A percentile compares a stretch with the other conserved stretches of the same genome.
Conservation (phyloP, 2,329 filamentous ascomycete species). For the Septoria petroselini region DNA sequence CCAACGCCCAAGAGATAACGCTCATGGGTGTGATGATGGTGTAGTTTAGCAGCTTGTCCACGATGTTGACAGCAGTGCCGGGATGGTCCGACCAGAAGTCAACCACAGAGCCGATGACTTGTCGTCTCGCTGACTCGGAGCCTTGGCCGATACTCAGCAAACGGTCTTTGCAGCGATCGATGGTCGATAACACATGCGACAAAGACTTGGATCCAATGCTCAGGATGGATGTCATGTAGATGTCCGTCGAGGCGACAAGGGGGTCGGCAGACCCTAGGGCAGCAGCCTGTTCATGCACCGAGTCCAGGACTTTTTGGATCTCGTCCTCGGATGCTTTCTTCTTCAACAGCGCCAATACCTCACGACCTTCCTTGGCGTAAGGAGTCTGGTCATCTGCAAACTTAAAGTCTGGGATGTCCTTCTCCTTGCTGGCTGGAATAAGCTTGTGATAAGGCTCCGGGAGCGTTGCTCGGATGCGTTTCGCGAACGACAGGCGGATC, state of each 20-base stretch:
- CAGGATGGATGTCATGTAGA: constrained; percentile 89
- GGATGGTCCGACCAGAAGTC: constrained; percentile 91
- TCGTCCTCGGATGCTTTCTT: constrained; percentile 84
- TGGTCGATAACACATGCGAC: constrained; percentile 91
- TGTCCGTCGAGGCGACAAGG: constrained; percentile 82
- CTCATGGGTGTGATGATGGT: constrained; percentile 82
- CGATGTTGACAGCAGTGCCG: constrained; percentile 84
- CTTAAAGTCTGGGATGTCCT: constrained; percentile 95
- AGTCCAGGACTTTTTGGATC: constrained; percentile 74
- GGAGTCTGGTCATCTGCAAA: constrained; percentile 72
- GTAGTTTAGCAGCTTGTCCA: constrained; percentile 97
- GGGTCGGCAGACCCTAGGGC: constrained; percentile 68
- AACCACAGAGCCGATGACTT: constrained; percentile 89
- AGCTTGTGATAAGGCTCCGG: constrained; percentile 77
- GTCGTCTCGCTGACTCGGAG: constrained; percentile 72
- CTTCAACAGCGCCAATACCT: constrained; percentile 73
- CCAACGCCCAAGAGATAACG: constrained; percentile 86
- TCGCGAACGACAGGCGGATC: constrained; percentile 91
- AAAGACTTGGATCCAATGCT: constrained; percentile 93
- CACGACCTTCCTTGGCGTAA: constrained; percentile 79
- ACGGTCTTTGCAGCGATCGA: constrained; percentile 89
- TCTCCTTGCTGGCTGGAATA: constrained; percentile 83
- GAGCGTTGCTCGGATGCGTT: constrained; percentile 90
- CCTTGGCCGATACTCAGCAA: constrained; percentile 73
- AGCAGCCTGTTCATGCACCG: constrained; percentile 74